These are phyloP conservation scores for Achaetomium macrosporum DNA, from an alignment of 2,329 filamentous ascomycete genomes.

Conservation along the genomic window DNA sequence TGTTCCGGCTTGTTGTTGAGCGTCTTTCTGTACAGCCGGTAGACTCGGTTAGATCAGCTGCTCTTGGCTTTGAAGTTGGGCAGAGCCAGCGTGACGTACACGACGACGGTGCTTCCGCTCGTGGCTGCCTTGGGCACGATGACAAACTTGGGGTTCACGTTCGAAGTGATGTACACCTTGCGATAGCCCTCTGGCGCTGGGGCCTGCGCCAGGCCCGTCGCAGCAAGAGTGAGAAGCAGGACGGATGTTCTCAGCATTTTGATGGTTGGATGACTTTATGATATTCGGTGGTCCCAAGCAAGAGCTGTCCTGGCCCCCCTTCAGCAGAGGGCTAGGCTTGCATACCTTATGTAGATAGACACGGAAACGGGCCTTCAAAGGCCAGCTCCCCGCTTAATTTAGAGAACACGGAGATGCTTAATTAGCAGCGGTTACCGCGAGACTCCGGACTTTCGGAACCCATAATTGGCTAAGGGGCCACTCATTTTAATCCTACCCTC, in stretches of 20 bases:
- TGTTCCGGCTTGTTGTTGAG: constrained; percentile 32
- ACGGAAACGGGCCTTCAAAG: neutral
- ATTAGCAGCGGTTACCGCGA: constrained; percentile 22
- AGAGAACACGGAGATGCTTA: constrained; percentile 19
- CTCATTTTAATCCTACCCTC: constrained; percentile 3
- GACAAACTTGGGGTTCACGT: constrained; percentile 36
- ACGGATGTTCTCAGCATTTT: constrained; percentile 29
- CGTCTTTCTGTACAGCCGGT: constrained; percentile 27
- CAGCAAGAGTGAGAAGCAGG: constrained; percentile 30
- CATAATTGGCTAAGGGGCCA: neutral
- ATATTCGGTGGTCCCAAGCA: neutral
- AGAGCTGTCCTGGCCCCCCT: neutral
- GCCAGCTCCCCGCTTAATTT: constrained; percentile 19
- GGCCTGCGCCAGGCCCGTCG: constrained; percentile 31
- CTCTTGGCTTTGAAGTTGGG: neutral
- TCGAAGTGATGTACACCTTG: constrained; percentile 36
- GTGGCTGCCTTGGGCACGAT: constrained; percentile 32
- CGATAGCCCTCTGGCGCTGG: constrained; percentile 34
- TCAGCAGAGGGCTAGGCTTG: neutral
- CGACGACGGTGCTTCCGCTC: constrained; percentile 31
- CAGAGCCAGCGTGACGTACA: constrained; percentile 27
- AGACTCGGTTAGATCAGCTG: neutral
- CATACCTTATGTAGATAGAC: neutral
- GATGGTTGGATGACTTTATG: neutral
- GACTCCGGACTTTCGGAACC: constrained; percentile 18